Evolutionary conservation across 768 basidiomycete species (phyloP).

Genomic region (Termitomyces sp.): DNA sequence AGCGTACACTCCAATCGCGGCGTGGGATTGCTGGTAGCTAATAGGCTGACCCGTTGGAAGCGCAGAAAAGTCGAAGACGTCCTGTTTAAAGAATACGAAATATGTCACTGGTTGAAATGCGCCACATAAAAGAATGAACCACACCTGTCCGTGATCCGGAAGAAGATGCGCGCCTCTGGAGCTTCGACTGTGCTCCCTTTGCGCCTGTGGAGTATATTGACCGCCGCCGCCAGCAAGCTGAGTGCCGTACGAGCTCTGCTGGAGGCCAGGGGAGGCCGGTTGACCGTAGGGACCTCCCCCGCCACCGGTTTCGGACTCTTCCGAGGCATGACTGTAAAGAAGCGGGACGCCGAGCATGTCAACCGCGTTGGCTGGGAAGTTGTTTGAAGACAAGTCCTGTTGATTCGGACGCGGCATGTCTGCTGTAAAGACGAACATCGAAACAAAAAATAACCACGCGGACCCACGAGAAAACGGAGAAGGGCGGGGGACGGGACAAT

Average conservation of each 20-base stretch:
- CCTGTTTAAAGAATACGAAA: background rate
- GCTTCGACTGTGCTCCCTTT: background rate
- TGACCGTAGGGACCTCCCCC: slow-evolving; percentile 9
- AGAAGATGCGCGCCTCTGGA: background rate
- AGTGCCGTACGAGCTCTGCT: background rate
- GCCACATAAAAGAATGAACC: slow-evolving; percentile 8
- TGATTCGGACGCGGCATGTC: slow-evolving; percentile 12
- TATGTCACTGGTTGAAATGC: slow-evolving; percentile 2
- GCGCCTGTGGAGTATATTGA: background rate
- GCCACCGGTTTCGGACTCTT: slow-evolving; percentile 15
- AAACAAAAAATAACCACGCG: slow-evolving; percentile 6
- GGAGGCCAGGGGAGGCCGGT: slow-evolving; percentile 6
- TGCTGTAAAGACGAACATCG: slow-evolving; percentile 8
- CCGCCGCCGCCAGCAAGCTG: background rate
- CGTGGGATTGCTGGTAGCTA: slow-evolving; percentile 6
- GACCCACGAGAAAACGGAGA: slow-evolving; percentile 11
- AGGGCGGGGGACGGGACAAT: background rate
- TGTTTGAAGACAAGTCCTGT: slow-evolving; percentile 8
- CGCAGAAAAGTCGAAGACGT: slow-evolving; percentile 7
- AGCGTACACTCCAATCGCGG: background rate
- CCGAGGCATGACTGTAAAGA: slow-evolving; percentile 13
- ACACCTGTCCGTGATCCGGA: slow-evolving; percentile 6
- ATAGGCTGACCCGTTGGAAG: slow-evolving; percentile 5
- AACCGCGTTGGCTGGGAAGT: background rate
- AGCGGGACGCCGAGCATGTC: slow-evolving; percentile 12